These are phyloP conservation scores for Lolium rigidum DNA, from an alignment of 176 grass and related monocot genomes.

Conservation along the genomic window DNA sequence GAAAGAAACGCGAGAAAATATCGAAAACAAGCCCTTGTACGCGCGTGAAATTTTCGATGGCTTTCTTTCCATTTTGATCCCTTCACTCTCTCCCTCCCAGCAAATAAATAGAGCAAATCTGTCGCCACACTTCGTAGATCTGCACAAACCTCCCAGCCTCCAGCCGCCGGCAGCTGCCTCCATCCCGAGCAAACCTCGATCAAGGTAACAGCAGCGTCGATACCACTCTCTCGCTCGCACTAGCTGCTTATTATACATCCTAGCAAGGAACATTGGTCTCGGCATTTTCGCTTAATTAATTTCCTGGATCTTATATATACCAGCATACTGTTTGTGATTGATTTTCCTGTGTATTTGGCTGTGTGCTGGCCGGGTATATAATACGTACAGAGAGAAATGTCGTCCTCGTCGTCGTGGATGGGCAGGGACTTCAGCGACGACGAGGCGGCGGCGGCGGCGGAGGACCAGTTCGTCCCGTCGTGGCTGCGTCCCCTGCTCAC, in stretches of 20 bases:
- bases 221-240: not conserved
- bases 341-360: not conserved
- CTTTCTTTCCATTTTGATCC: not conserved
- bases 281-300: not conserved
- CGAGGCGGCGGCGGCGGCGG: not conserved
- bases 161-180: not conserved
- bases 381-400: not conserved
- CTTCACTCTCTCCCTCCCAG: not conserved
- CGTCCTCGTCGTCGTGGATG: not conserved
- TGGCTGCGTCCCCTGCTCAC: constrained; percentile 31
- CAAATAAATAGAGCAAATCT: constrained; percentile 1
- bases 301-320: not conserved
- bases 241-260: not conserved
- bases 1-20: not conserved
- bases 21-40: not conserved
- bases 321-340: not conserved
- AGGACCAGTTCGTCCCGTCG: not conserved
- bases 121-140: not conserved
- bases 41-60: too few relatives aligned
- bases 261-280: not conserved
- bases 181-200: not conserved
- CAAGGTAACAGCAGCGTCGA: not conserved
- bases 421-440: not conserved
- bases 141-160: not conserved
- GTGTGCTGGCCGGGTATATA: not conserved